Percentiles rank a stretch among this genome's conserved stretches.
These are phyloP conservation scores for Rhodomyrtus psidioides DNA, from an alignment of 441 rosid genomes.

Conservation along the genomic window DNA sequence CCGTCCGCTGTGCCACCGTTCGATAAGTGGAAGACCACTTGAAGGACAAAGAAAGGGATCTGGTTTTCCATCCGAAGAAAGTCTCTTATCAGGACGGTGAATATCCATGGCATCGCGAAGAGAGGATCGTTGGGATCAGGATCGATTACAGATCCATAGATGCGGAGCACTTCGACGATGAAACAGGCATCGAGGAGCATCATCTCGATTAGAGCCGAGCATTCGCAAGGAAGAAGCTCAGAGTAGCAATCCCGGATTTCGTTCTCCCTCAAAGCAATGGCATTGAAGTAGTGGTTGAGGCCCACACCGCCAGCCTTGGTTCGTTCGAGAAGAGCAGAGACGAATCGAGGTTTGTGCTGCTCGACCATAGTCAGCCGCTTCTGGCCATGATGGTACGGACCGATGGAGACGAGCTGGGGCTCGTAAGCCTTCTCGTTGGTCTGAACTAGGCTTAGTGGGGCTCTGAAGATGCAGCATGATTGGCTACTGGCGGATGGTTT, in stretches of 20 bases:
- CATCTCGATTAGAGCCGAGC: conserved; percentile 35
- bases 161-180: conserved; percentile 44
- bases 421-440: conserved; percentile 19
- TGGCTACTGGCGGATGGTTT: too few relatives aligned
- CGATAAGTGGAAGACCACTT: conserved; percentile 33
- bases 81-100: conserved; percentile 49
- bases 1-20: conserved; percentile 8
- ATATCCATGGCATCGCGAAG: conserved; percentile 47
- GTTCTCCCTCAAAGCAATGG: conserved; percentile 20
- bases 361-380: conserved; percentile 34
- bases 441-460: too few relatives aligned
- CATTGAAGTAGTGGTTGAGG: conserved; percentile 26
- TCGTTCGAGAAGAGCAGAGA: conserved; percentile 33
- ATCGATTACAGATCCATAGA: conserved; percentile 21
- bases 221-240: conserved; percentile 20
- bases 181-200: conserved; percentile 62
- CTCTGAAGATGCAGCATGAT: too few relatives aligned
- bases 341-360: conserved; percentile 61
- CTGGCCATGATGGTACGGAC: conserved; percentile 42
- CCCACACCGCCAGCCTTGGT: conserved; percentile 6
- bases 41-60: conserved; percentile 47
- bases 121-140: conserved; percentile 46
- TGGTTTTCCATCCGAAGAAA: conserved; percentile 59
- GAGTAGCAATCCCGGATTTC: conserved; percentile 55
- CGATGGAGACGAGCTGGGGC: conserved; percentile 32